phyloP scores from a whole-genome alignment of 208 protist species.

The Trypanosoma caninum region DNA sequence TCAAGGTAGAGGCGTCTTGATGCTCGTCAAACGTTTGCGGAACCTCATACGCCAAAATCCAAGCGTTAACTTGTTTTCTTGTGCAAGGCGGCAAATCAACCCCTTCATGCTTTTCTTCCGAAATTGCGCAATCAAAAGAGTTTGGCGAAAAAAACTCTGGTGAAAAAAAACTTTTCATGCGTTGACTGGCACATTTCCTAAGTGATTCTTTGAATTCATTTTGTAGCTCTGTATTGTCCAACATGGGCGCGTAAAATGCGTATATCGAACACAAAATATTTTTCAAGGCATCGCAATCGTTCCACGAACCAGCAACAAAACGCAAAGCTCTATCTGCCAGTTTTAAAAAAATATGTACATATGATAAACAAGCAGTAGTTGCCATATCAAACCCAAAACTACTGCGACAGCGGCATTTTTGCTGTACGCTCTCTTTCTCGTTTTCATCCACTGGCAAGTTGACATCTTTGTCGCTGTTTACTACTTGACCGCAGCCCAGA shows the following conservation, averaged over 20 bases:
- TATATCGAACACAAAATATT: conserved; percentile 14
- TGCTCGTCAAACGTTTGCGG: not conserved
- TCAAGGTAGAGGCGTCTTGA: conserved; percentile 2
- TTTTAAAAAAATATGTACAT: conserved; percentile 13
- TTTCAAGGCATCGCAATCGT: conserved; percentile 2
- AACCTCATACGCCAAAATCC: conserved; percentile 7
- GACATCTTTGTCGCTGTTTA: conserved; percentile 14
- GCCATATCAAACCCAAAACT: not conserved
- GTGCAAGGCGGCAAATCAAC: conserved; percentile 15
- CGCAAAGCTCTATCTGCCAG: conserved; percentile 13
- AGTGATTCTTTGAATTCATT: conserved; percentile 1
- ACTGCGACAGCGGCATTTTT: not conserved
- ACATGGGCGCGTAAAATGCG: conserved; percentile 12
- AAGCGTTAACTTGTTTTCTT: not conserved
- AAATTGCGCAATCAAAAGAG: no score
- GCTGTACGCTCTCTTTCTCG: not conserved
- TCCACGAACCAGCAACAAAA: conserved; percentile 11
- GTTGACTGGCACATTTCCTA: not conserved
- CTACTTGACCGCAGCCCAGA: not conserved
- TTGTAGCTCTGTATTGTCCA: not conserved
- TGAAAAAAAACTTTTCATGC: not conserved
- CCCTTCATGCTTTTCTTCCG: not conserved
- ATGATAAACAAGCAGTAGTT: conserved; percentile 1
- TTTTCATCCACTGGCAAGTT: not conserved
- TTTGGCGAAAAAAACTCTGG: no score